These are phyloP conservation scores for Dendrobium nobile DNA, from an alignment of 106 monocot species.

Conservation along the genomic window DNA sequence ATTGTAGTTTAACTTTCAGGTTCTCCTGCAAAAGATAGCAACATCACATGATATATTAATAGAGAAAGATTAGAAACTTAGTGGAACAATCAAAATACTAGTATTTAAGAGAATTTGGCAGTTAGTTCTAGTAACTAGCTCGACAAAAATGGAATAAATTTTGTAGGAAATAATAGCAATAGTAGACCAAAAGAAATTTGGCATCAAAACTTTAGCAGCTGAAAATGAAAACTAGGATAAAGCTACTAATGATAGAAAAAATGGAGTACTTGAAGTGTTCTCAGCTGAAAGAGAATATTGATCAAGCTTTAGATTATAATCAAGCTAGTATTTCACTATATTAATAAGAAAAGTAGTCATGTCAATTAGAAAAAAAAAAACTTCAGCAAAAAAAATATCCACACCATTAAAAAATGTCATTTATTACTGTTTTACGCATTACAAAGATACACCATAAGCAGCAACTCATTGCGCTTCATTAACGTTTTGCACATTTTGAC, in stretches of 20 bases:
- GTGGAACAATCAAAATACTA: not conserved
- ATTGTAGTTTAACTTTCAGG: no score
- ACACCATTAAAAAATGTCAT: not conserved
- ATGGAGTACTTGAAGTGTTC: not conserved
- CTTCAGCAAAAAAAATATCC: not conserved
- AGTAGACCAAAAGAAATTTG: not conserved
- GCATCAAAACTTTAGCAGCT: not conserved
- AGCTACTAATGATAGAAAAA: not conserved
- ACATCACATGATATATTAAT: not conserved
- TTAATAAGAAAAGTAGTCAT: not conserved
- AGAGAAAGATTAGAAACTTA: not conserved
- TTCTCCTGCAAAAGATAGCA: no score
- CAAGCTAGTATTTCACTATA: not conserved
- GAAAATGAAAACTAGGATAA: not conserved
- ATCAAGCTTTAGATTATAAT: not conserved
- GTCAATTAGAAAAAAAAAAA: not conserved
- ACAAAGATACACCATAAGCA: not conserved
- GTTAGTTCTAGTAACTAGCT: not conserved
- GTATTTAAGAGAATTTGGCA: not conserved
- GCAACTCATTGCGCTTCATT: not conserved
- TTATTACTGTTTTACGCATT: not conserved
- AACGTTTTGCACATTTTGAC: not conserved
- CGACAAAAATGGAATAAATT: not conserved
- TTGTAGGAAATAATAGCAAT: not conserved
- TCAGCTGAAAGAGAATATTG: not conserved